Conservation (phyloP, 257 asterid genomes). For the Penstemon eatonii region DNA sequence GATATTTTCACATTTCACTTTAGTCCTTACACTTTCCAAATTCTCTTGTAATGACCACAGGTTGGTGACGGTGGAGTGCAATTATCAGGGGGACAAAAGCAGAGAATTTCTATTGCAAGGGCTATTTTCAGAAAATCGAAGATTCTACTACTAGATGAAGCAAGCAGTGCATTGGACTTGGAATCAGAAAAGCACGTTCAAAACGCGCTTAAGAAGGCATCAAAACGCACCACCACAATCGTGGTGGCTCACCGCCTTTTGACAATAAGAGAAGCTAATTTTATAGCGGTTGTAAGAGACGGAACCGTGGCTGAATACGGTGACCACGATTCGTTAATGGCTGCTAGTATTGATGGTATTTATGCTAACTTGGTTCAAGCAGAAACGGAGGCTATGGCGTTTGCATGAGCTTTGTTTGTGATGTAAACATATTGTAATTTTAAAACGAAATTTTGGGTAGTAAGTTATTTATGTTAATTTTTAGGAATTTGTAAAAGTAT, state of each 20-base stretch:
- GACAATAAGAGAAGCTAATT: slow-evolving; percentile 63
- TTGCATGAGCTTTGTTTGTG: slow-evolving; percentile 39
- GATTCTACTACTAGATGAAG: slow-evolving; percentile 71
- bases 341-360: slow-evolving; percentile 53
- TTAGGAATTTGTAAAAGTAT: too few species aligned
- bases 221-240: slow-evolving; percentile 62
- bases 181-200: slow-evolving; percentile 81
- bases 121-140: slow-evolving; percentile 69
- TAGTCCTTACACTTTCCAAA: background rate
- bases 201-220: slow-evolving; percentile 61
- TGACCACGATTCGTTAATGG: slow-evolving; percentile 57
- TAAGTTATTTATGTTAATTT: too few species aligned
- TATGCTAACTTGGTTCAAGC: slow-evolving; percentile 69
- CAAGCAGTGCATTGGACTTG: slow-evolving; percentile 83
- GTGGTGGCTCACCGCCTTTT: slow-evolving; percentile 88
- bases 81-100: slow-evolving; percentile 89
- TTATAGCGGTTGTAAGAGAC: slow-evolving; percentile 61
- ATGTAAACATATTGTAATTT: background rate
- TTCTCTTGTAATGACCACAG: slow-evolving; percentile 27
- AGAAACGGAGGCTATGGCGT: slow-evolving; percentile 78
- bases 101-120: slow-evolving; percentile 84
- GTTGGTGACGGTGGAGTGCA: slow-evolving; percentile 82
- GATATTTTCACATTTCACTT: background rate
- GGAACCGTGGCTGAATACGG: slow-evolving; percentile 76
- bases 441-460: too few species aligned